Evolutionary conservation across 345 rosid genomes (phyloP).

Genomic region (Acer negundo): DNA sequence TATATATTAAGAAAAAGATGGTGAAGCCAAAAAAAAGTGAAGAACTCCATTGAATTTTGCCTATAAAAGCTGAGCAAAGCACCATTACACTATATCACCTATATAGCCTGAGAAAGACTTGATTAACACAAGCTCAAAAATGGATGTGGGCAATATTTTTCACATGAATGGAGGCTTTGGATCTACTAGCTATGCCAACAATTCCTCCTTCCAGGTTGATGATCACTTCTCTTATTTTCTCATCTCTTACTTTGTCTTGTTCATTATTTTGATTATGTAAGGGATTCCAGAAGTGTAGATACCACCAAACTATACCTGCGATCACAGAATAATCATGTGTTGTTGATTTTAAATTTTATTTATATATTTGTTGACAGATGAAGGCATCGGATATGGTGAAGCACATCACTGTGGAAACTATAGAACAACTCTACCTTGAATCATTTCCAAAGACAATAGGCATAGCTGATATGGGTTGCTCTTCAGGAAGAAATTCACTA

Average conservation of each 20-base stretch:
- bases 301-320: no score
- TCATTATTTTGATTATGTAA: no score
- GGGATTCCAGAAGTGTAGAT: no score
- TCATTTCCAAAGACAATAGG: constrained; percentile 38
- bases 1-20: neutral
- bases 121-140: neutral
- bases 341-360: no score
- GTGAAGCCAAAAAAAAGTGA: neutral
- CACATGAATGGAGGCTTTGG: constrained; percentile 49
- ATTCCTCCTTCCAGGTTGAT: constrained; percentile 46
- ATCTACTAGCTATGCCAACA: constrained; percentile 47
- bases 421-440: constrained; percentile 33
- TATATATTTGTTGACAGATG: constrained; percentile 32
- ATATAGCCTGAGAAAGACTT: neutral
- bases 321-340: no score
- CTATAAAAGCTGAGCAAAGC: constrained; percentile 10
- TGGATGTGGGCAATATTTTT: constrained; percentile 40
- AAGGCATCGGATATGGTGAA: constrained; percentile 52
- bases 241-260: neutral
- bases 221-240: no score
- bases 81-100: neutral
- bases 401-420: constrained; percentile 38
- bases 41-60: constrained; percentile 14
- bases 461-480: constrained; percentile 60
- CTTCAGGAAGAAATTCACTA: constrained; percentile 54